phyloP scores from a whole-genome alignment of 2,329 filamentous ascomycete genomes.

The Capronia epimyces region DNA sequence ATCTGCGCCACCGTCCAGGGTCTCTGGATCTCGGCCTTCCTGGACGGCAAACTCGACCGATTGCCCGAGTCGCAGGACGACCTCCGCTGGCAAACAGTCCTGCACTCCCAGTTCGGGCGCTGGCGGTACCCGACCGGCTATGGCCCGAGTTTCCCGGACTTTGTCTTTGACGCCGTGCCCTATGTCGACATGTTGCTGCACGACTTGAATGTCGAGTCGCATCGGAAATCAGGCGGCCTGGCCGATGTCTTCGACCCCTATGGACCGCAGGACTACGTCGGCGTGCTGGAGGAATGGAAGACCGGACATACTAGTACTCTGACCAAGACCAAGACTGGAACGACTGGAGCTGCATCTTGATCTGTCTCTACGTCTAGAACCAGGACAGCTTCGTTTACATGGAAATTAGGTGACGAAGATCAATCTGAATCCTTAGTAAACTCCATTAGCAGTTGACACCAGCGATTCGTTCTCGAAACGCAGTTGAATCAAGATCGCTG shows the following conservation, averaged over 20 bases:
- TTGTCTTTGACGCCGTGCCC: constrained; percentile 69
- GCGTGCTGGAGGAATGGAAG: constrained; percentile 39
- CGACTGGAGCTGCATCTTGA: no score
- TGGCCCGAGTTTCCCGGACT: constrained; percentile 58
- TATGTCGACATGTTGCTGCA: constrained; percentile 65
- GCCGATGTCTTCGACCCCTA: constrained; percentile 33
- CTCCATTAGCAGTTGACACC: no score
- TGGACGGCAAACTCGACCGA: constrained; percentile 48
- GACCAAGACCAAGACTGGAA: not conserved
- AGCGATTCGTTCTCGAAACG: no score
- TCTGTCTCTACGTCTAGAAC: no score
- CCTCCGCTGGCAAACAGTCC: constrained; percentile 48
- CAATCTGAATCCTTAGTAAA: no score
- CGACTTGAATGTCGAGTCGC: constrained; percentile 57
- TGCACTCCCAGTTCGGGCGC: constrained; percentile 63
- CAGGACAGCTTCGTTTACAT: no score
- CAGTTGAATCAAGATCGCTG: no score
- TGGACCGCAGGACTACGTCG: constrained; percentile 35
- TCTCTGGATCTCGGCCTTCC: constrained; percentile 61
- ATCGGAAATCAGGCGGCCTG: constrained; percentile 33
- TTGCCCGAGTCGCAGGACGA: constrained; percentile 28
- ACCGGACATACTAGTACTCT: not conserved
- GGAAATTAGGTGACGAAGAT: no score
- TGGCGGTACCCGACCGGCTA: constrained; percentile 64
- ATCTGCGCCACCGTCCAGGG: constrained; percentile 43